Evolutionary conservation across 1,139 yeast species (phyloP).

Genomic region (Pichia sp.): DNA sequence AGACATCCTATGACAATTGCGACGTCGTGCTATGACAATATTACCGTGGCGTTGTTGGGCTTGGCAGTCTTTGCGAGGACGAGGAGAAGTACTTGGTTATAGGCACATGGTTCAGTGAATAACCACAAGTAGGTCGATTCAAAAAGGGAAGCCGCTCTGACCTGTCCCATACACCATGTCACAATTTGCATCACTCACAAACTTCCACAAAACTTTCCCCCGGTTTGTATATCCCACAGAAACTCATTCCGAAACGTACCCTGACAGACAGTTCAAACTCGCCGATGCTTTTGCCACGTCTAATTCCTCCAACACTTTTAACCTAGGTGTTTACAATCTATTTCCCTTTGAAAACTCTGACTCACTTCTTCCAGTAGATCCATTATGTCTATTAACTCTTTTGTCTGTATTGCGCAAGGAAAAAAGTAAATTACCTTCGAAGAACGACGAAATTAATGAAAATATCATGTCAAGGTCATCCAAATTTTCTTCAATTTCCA

Average conservation of each 20-base stretch:
- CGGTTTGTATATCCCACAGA: conserved; percentile 4
- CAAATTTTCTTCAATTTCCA: conserved; percentile 27
- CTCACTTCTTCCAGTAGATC: conserved; percentile 38
- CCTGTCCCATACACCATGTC: no score
- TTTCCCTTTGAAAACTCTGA: conserved; percentile 18
- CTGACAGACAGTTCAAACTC: conserved; percentile 4
- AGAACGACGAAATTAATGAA: neutral
- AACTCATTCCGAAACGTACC: conserved; percentile 5
- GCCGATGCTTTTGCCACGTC: neutral
- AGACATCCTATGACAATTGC: no score
- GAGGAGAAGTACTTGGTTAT: no score
- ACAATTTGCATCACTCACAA: neutral
- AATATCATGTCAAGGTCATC: neutral
- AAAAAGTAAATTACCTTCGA: conserved; percentile 31
- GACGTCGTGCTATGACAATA: neutral
- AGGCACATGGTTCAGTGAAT: no score
- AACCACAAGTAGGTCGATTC: no score
- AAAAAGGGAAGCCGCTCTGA: no score
- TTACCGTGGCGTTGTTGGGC: no score
- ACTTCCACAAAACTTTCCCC: conserved; percentile 8
- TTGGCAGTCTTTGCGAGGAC: no score
- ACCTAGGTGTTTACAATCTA: conserved; percentile 40
- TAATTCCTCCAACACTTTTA: conserved; percentile 25
- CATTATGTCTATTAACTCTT: conserved; percentile 32
- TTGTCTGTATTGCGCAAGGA: conserved; percentile 30